Conservation (phyloP, 2,329 filamentous ascomycete genomes). For the Arachnopeziza araneosa region DNA sequence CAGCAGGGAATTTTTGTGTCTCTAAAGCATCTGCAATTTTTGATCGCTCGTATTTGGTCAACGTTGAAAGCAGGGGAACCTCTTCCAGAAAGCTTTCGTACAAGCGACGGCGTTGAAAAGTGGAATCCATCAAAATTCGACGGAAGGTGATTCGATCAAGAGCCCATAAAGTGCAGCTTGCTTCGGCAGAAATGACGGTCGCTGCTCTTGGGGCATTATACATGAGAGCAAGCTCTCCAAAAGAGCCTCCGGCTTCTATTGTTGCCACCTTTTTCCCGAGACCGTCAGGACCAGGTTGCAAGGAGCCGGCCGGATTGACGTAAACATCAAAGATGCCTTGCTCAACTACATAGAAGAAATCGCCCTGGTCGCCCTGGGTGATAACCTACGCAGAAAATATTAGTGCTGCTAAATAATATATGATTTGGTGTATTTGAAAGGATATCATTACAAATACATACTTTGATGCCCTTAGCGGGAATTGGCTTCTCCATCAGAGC, state of each 20-base stretch:
- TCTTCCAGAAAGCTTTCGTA: slow-evolving; percentile 96
- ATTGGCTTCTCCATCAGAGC: slow-evolving; percentile 93
- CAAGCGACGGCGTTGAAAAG: slow-evolving; percentile 91
- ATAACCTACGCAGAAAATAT: slow-evolving; percentile 61
- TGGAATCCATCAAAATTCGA: slow-evolving; percentile 96
- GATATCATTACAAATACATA: slow-evolving; percentile 27
- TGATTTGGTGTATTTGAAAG: neutral
- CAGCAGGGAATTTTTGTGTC: slow-evolving; percentile 76
- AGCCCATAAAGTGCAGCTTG: slow-evolving; percentile 81
- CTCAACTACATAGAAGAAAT: slow-evolving; percentile 97
- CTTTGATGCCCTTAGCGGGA: slow-evolving; percentile 78
- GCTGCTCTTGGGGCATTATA: slow-evolving; percentile 96
- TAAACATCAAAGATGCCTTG: slow-evolving; percentile 86
- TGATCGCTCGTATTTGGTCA: slow-evolving; percentile 88
- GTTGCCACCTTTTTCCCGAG: slow-evolving; percentile 76
- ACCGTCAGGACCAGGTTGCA: slow-evolving; percentile 76
- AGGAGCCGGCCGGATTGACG: slow-evolving; percentile 70
- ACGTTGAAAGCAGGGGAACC: slow-evolving; percentile 74
- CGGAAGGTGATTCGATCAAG: slow-evolving; percentile 95
- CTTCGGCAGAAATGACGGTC: slow-evolving; percentile 79
- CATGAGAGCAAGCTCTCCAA: slow-evolving; percentile 96
- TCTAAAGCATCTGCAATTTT: slow-evolving; percentile 97
- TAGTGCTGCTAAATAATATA: neutral
- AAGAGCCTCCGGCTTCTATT: slow-evolving; percentile 84
- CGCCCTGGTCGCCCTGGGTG: slow-evolving; percentile 88